Conservation (phyloP, 306 rosid species). For the Morella rubra region DNA sequence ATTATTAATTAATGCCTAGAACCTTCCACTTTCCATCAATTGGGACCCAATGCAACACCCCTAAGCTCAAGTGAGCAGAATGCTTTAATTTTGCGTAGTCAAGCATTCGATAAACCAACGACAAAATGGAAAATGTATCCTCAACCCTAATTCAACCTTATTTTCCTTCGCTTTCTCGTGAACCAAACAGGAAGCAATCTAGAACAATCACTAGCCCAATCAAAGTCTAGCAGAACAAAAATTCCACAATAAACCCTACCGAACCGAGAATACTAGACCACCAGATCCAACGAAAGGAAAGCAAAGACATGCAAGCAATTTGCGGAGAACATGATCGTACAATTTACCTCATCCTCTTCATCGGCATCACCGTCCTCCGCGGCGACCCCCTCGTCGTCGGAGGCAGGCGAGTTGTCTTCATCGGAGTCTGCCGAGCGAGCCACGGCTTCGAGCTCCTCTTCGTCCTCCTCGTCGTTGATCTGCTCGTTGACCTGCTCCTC, state of each 20-base stretch:
- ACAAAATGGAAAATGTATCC: background rate
- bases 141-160: background rate
- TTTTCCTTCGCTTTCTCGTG: background rate
- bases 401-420: constrained; percentile 40
- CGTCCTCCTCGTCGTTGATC: constrained; percentile 81
- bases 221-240: constrained; percentile 30
- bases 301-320: background rate
- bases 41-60: background rate
- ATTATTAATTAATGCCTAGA: background rate
- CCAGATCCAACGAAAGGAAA: constrained; percentile 30
- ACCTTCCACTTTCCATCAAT: background rate
- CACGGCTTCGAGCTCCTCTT: constrained; percentile 86
- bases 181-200: background rate
- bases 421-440: constrained; percentile 81
- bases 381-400: constrained; percentile 39
- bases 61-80: background rate
- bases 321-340: background rate
- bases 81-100: background rate
- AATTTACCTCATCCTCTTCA: constrained; percentile 57
- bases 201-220: constrained; percentile 4
- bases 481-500: constrained; percentile 57
- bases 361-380: constrained; percentile 42
- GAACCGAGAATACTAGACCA: background rate
- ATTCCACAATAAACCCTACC: background rate
- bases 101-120: background rate